These are phyloP conservation scores for Saccharomycopsis guyanensis DNA, from an alignment of 805 yeast species.

Conservation along the genomic window DNA sequence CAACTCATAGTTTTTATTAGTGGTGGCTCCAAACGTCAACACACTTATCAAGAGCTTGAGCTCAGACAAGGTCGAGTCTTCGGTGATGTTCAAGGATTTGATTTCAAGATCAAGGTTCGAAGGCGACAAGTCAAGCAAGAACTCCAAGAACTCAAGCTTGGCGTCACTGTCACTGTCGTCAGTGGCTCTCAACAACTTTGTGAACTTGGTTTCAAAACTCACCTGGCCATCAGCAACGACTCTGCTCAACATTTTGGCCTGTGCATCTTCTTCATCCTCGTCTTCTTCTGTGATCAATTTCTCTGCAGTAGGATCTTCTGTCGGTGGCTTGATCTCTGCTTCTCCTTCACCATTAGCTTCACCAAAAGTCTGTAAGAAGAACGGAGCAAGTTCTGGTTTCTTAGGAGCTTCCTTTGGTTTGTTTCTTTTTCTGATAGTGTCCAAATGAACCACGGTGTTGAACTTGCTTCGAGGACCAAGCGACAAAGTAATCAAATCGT, in stretches of 20 bases:
- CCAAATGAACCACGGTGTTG: constrained; percentile 72
- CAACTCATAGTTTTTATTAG: constrained; percentile 63
- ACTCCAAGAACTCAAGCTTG: constrained; percentile 40
- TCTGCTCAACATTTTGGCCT: constrained; percentile 23
- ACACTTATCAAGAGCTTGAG: constrained; percentile 61
- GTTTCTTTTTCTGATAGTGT: constrained; percentile 75
- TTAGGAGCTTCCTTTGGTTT: constrained; percentile 87
- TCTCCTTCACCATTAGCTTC: constrained; percentile 29
- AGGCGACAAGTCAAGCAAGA: constrained; percentile 59
- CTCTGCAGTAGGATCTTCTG: constrained; percentile 24
- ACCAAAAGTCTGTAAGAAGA: constrained; percentile 67
- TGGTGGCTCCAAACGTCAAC: constrained; percentile 46
- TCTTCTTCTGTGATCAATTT: constrained; percentile 21
- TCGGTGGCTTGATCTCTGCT: constrained; percentile 21
- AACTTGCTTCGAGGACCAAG: constrained; percentile 71
- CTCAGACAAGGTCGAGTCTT: constrained; percentile 54
- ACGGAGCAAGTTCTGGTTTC: constrained; percentile 72
- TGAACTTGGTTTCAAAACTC: constrained; percentile 68
- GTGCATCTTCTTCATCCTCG: constrained; percentile 16
- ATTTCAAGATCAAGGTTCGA: constrained; percentile 79
- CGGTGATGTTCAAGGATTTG: constrained; percentile 59
- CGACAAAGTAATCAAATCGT: constrained; percentile 63
- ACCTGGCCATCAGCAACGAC: constrained; percentile 22
- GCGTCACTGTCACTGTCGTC: constrained; percentile 32
- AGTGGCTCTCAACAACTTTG: constrained; percentile 48